Conservation (phyloP, 2,329 filamentous ascomycete species). For the Aspergillus japonicus region DNA sequence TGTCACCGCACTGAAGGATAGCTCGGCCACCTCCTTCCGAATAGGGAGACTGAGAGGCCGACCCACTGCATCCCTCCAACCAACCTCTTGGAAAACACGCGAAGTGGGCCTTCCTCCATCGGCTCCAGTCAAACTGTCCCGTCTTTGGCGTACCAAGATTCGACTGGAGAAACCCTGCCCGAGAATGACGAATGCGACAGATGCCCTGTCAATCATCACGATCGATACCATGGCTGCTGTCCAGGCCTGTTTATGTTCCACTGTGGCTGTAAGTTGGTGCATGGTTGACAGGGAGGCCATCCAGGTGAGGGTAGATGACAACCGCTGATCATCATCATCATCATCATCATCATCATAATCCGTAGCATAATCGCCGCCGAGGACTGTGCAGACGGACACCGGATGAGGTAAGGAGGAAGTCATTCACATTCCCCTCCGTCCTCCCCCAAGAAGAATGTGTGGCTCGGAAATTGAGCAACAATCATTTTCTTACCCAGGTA, state of each 20-base stretch:
- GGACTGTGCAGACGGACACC: not conserved
- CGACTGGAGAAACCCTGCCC: conserved; percentile 17
- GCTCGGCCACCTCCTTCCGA: conserved; percentile 9
- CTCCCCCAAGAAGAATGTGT: not conserved
- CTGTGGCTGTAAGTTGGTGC: conserved; percentile 3
- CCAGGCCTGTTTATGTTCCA: not conserved
- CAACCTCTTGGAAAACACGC: conserved; percentile 13
- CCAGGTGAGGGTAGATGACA: conserved; percentile 6
- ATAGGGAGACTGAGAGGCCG: conserved; percentile 8
- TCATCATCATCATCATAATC: not conserved
- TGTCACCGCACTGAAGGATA: conserved; percentile 2
- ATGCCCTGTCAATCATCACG: conserved; percentile 4
- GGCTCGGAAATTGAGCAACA: too few species aligned
- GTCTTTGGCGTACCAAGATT: conserved; percentile 25
- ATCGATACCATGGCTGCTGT: not conserved
- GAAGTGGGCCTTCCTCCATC: conserved; percentile 17
- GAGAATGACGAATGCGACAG: conserved; percentile 15
- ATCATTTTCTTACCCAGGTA: too few species aligned
- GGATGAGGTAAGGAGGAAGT: not conserved
- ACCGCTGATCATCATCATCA: conserved; percentile 6
- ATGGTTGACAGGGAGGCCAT: conserved; percentile 13
- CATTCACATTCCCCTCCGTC: not conserved
- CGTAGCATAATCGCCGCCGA: not conserved
- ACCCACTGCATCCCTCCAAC: conserved; percentile 1
- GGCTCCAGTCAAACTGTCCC: conserved; percentile 15